Conservation (phyloP, 352 stramenopile genomes). For the Pythium diclinum region DNA sequence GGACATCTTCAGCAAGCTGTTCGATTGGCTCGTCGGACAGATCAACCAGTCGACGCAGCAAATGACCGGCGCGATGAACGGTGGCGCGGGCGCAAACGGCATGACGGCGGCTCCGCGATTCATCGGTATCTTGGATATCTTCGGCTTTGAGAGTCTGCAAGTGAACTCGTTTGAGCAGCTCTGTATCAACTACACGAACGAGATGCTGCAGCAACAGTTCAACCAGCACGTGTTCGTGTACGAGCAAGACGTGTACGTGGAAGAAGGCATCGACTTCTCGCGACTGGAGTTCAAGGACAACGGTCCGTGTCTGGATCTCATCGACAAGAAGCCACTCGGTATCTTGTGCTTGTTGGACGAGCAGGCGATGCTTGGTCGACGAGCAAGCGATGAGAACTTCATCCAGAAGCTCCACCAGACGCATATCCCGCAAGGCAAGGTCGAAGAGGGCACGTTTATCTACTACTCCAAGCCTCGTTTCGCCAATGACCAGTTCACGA, state of each 20-base stretch:
- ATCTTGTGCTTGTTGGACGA: slow-evolving; percentile 96
- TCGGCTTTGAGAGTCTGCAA: slow-evolving; percentile 95
- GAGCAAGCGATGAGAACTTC: slow-evolving; percentile 89
- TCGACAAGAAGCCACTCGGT: slow-evolving; percentile 91
- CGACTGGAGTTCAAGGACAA: slow-evolving; percentile 93
- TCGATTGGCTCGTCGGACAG: slow-evolving; percentile 94
- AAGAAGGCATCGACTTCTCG: slow-evolving; percentile 94
- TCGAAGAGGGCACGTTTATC: slow-evolving; percentile 64
- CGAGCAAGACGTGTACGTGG: slow-evolving; percentile 96
- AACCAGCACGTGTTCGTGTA: slow-evolving; percentile 97
- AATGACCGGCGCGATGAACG: slow-evolving; percentile 32
- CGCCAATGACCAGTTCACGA: slow-evolving; percentile 93
- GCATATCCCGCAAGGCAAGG: slow-evolving; percentile 75
- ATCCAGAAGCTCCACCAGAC: slow-evolving; percentile 91
- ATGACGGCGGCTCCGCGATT: slow-evolving; percentile 53
- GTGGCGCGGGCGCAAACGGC: slow-evolving; percentile 19
- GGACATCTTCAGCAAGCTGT: slow-evolving; percentile 95
- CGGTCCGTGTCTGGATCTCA: slow-evolving; percentile 89
- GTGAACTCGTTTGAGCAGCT: slow-evolving; percentile 95
- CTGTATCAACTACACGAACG: slow-evolving; percentile 96
- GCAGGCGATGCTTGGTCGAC: slow-evolving; percentile 91
- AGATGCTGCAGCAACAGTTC: slow-evolving; percentile 94
- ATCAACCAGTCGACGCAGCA: slow-evolving; percentile 92
- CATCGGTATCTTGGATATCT: slow-evolving; percentile 97
- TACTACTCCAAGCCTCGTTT: slow-evolving; percentile 88